A percentile compares a stretch with the other conserved stretches of the same genome.
Evolutionary conservation across 306 rosid species (phyloP).

Genomic region (Benincasa hispida): DNA sequence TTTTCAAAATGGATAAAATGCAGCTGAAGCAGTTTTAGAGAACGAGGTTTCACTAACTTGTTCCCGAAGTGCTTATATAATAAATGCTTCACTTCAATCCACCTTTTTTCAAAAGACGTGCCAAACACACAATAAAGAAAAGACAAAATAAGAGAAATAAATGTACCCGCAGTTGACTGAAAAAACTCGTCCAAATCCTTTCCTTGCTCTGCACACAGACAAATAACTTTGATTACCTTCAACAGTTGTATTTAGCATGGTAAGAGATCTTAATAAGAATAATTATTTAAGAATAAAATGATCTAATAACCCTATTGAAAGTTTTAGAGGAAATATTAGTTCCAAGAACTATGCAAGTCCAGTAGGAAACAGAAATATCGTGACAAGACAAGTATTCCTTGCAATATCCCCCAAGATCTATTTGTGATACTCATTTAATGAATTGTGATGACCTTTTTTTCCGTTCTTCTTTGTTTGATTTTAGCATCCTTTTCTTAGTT

Average conservation of each 20-base stretch:
- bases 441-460: neutral
- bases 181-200: slow-evolving; percentile 79
- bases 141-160: neutral
- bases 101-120: neutral
- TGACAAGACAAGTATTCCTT: neutral
- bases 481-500: neutral
- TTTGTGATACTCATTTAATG: neutral
- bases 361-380: neutral
- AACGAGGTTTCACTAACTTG: neutral
- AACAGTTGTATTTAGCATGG: neutral
- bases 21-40: neutral
- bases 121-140: neutral
- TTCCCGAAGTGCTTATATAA: neutral
- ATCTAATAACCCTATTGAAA: neutral
- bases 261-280: neutral
- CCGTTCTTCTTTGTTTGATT: neutral
- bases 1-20: neutral
- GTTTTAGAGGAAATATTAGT: neutral
- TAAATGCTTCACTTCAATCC: neutral
- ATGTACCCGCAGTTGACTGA: slow-evolving; percentile 72
- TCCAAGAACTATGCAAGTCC: neutral
- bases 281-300: neutral
- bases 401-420: neutral
- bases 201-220: slow-evolving; percentile 50
- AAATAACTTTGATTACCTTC: neutral